Base-by-base conservation (phyloP, 306 rosid species). In the Malus sieversii region DNA sequence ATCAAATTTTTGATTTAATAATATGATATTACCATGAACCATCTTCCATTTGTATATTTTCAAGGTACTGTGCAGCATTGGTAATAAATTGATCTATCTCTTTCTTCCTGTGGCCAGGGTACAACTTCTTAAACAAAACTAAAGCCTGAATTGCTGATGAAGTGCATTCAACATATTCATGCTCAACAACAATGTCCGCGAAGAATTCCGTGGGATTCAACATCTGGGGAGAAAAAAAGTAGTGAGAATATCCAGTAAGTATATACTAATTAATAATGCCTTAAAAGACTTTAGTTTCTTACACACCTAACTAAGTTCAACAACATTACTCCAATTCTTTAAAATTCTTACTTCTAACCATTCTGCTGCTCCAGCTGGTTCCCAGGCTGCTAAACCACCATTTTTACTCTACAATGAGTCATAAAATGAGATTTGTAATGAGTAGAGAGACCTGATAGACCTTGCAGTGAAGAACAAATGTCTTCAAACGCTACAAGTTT, bases 371-470 rank as follows among this genome's bases (percentile, higher is more conserved):
- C 40, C 40, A 35, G 40, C 40, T 6, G 40, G 40, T 35, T 35
- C 40, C 40, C 97, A 92, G 0, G 85, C 91, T 6, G 91, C n/a
- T 57, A 89, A 74, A 62, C 97, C 96, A 30, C 97, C 97, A 10
- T 76, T 88, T 65, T 89, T 83, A 77, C 96, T 85, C 97, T 92
- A 59, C 75, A 78, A 32, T 22, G 45, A 22, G 20, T 1, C 45
- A 35, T 35, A 35, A 7, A 35, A 35, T 35, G 40, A 40, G 45
- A 8, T 40, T 40, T 40, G 10, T 40, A 2, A 40, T 40, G 45
- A 40, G 45, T 40, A 9, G 12, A 40, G 45, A 40, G 10, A 9
- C 45, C 11, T 40, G 2, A 40, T 40, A 40, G 45, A 40, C 11
- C 45, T 0, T 40, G 45, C 45, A 0, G 3, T 40, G 3, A 10